These are phyloP conservation scores for Chaetomidium leptoderma DNA, from an alignment of 495 filamentous ascomycete species.

Conservation along the genomic window DNA sequence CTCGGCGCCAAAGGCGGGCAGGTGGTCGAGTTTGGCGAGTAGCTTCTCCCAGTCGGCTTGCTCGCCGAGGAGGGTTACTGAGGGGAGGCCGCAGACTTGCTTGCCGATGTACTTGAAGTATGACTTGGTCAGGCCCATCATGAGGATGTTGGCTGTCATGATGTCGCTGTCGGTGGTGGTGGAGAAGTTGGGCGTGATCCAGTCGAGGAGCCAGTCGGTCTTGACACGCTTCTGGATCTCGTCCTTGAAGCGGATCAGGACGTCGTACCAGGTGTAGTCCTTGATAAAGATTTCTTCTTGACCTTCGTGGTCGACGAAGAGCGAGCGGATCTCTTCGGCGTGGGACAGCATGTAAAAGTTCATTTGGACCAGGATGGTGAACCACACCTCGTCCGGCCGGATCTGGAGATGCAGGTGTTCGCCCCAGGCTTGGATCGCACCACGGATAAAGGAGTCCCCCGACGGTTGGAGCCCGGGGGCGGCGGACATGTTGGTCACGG, in stretches of 20 bases:
- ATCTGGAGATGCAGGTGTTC: slow-evolving; percentile 49
- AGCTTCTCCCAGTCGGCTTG: slow-evolving; percentile 35
- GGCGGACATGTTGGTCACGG: slow-evolving; percentile 4
- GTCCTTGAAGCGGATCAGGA: slow-evolving; percentile 19
- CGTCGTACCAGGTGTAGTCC: slow-evolving; percentile 20
- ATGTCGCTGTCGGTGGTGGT: slow-evolving; percentile 34
- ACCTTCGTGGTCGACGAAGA: slow-evolving; percentile 45
- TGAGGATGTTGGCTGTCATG: slow-evolving; percentile 34
- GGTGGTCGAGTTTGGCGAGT: slow-evolving; percentile 28
- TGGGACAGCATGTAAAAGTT: slow-evolving; percentile 51
- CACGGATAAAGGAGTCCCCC: slow-evolving; percentile 47
- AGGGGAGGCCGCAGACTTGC: slow-evolving; percentile 36
- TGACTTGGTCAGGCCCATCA: slow-evolving; percentile 38
- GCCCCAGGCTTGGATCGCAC: slow-evolving; percentile 46
- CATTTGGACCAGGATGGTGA: slow-evolving; percentile 52
- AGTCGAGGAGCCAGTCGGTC: slow-evolving; percentile 29
- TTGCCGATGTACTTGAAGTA: slow-evolving; percentile 32
- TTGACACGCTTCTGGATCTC: slow-evolving; percentile 30
- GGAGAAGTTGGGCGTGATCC: slow-evolving; percentile 37
- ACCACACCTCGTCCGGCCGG: slow-evolving; percentile 59
- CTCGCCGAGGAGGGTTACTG: slow-evolving; percentile 37
- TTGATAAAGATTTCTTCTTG: slow-evolving; percentile 37
- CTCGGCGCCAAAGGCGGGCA: slow-evolving; percentile 38
- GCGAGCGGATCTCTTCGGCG: slow-evolving; percentile 39
- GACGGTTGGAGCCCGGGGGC: slow-evolving; percentile 19